Percentiles rank a stretch among this genome's conserved stretches.
Conservation (phyloP, 1,284 basidiomycete genomes). For the Moniliophthora roreri region DNA sequence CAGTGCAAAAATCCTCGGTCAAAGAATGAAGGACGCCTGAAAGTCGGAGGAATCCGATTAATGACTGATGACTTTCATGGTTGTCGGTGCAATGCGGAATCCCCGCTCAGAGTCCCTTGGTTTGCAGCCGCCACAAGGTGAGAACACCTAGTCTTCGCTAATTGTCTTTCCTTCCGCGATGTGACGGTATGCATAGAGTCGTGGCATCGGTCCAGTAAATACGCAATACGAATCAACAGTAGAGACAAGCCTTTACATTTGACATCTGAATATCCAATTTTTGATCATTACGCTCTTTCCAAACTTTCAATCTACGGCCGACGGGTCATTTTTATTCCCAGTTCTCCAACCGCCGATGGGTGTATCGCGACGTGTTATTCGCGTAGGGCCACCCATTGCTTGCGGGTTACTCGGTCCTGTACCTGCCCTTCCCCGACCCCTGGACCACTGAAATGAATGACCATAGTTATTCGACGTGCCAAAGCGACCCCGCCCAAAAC, state of each 20-base stretch:
- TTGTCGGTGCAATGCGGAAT: background rate
- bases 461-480: background rate
- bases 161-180: background rate
- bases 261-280: too few species aligned
- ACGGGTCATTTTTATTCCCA: too few species aligned
- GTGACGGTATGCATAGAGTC: background rate
- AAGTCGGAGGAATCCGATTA: slow-evolving; percentile 36
- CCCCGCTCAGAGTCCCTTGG: background rate
- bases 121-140: background rate
- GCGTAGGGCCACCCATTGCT: too few species aligned
- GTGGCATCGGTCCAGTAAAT: background rate
- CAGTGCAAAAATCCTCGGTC: slow-evolving; percentile 78
- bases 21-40: slow-evolving; percentile 53
- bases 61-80: background rate
- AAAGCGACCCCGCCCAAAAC: background rate
- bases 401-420: too few species aligned
- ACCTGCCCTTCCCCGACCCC: too few species aligned
- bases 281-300: too few species aligned
- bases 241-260: too few species aligned
- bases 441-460: too few species aligned
- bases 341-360: too few species aligned
- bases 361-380: too few species aligned
- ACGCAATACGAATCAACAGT: too few species aligned
- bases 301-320: too few species aligned
- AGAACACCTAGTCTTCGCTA: background rate